phyloP scores from a whole-genome alignment of 192 early-diverging fungal species.

The Podila epigama region DNA sequence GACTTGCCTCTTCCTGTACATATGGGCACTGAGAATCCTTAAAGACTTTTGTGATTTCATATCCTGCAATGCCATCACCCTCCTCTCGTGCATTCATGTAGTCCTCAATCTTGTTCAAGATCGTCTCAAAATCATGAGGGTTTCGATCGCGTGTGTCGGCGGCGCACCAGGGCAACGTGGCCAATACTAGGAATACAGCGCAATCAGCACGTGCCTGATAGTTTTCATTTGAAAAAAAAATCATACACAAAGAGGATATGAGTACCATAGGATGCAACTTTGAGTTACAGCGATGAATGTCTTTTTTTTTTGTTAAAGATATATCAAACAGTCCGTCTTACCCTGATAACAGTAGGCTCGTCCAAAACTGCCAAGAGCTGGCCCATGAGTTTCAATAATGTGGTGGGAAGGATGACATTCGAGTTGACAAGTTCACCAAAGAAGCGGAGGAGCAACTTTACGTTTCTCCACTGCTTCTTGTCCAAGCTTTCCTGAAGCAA shows the following conservation, averaged over 20 bases:
- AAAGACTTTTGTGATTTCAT: conserved; percentile 40
- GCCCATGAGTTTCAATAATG: conserved; percentile 71
- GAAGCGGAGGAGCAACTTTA: conserved; percentile 82
- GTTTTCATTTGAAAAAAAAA: not conserved
- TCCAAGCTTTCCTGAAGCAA: conserved; percentile 64
- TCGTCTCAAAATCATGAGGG: conserved; percentile 55
- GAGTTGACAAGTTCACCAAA: conserved; percentile 83
- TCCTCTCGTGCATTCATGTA: conserved; percentile 57
- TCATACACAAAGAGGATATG: not conserved
- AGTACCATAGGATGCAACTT: not conserved
- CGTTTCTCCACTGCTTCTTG: conserved; percentile 68
- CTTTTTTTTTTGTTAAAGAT: too few relatives aligned
- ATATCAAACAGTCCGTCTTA: conserved; percentile 3
- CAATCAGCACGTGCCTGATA: conserved; percentile 63
- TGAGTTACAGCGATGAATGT: too few relatives aligned
- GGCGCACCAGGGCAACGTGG: conserved; percentile 77
- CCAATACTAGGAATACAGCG: conserved; percentile 77
- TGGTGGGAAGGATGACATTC: conserved; percentile 72
- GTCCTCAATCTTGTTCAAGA: conserved; percentile 55
- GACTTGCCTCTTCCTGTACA: conserved; percentile 41
- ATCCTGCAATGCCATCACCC: conserved; percentile 38
- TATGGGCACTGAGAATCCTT: conserved; percentile 45
- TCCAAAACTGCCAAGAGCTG: conserved; percentile 66
- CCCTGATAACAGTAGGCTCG: conserved; percentile 55
- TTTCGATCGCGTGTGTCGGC: conserved; percentile 58